Evolutionary conservation across 2,329 filamentous ascomycete genomes (phyloP), one percentile per base, ranked within the genome.

Genomic region (Aspergillus candidus): DNA sequence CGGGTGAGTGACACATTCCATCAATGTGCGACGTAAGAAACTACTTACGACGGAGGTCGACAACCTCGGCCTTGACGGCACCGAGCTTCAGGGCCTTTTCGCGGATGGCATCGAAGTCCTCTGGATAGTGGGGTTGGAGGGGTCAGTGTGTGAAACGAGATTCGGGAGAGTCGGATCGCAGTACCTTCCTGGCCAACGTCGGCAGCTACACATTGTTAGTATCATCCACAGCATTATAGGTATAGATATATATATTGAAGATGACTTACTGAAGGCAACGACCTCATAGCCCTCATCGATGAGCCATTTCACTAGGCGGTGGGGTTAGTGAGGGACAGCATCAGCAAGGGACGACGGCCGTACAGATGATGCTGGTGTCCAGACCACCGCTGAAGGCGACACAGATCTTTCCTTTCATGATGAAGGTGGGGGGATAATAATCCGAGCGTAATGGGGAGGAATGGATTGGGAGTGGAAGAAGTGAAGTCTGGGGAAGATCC

Each of bases 101-200:
- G 69, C 84, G 79, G 46, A 85, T 86, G 47, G 76, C 83, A 36
- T 79, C 77, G 62, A 80, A 89, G 69, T 88, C 83, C 70, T 89
- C 85, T 69, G 56, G 38, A 38, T 17, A 41, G 41, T 48, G 38
- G 22, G 32, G 35, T 35, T 41, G 32, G 11, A n/a, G 30, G 42
- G 38, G 40, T 44, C 40, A 45, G 36, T 53, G 35, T 27, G 22
- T 6, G 22, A 27, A 27, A 27, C 7, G 22, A 27, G 22, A 27
- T 27, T 27, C 22, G 22, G 22, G 7, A 27, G 37, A 12, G 38
- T 6, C 22, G 36, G 34, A 32, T 38, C 31, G 37, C 41, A 37
- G 33, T 63, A 69, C 72, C 72, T 59, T 83, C 79, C 70, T 88
- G 84, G 46, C 85, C 85, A 55, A 87, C 79, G 69, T 88, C 76